Conservation (phyloP, 2,329 filamentous ascomycete species). For the Shiraia sp. region DNA sequence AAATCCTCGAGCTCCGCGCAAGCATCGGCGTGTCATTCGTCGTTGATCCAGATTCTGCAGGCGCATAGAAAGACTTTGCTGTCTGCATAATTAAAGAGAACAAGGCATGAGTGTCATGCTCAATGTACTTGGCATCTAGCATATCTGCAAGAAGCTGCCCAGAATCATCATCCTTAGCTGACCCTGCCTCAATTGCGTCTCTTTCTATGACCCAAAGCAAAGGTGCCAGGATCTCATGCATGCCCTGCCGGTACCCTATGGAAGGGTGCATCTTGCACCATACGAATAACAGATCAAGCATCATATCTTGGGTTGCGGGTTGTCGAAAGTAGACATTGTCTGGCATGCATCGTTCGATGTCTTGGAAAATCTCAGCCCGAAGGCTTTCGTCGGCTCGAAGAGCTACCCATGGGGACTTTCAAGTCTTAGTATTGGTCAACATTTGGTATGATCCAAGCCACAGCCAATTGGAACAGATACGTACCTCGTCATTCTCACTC, state of each 20-base stretch:
- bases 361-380: conserved; percentile 87
- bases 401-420: conserved; percentile 88
- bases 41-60: conserved; percentile 48
- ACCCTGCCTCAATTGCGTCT: conserved; percentile 68
- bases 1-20: conserved; percentile 81
- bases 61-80: conserved; percentile 85
- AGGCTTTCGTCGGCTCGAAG: conserved; percentile 81
- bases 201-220: conserved; percentile 82
- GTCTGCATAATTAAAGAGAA: conserved; percentile 88
- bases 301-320: conserved; percentile 73
- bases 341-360: conserved; percentile 87
- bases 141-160: conserved; percentile 47
- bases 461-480: conserved; percentile 18
- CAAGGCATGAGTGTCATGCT: conserved; percentile 87
- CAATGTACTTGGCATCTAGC: conserved; percentile 74
- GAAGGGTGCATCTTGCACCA: conserved; percentile 91
- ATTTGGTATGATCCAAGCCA: conserved; percentile 26
- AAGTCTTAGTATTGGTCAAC: conserved; percentile 55
- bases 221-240: conserved; percentile 94
- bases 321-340: conserved; percentile 90
- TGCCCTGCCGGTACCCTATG: conserved; percentile 93
- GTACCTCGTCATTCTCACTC: conserved; percentile 75
- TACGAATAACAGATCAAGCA: conserved; percentile 88
- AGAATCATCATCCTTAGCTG: conserved; percentile 25
- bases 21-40: conserved; percentile 71